These are phyloP conservation scores for Carex myosuroides DNA, from an alignment of 176 grass and related monocot genomes.

Conservation along the genomic window DNA sequence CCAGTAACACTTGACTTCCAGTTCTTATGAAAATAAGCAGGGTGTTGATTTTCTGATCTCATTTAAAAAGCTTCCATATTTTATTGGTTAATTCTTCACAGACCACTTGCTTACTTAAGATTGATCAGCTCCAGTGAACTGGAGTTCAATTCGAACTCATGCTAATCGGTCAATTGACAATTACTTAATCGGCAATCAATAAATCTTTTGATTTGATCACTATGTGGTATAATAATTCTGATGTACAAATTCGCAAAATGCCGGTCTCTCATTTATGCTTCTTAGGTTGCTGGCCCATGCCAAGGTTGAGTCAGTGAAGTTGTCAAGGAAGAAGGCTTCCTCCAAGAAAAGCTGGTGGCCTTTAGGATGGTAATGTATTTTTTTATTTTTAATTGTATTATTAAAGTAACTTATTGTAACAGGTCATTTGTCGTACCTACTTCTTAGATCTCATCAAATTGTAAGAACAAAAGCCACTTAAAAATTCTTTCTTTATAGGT, in stretches of 20 bases:
- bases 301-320: slow-evolving; percentile 95
- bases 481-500: neutral
- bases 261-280: neutral
- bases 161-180: neutral
- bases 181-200: neutral
- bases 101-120: neutral
- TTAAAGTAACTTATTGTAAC: neutral
- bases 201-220: neutral
- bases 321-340: slow-evolving; percentile 52
- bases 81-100: neutral
- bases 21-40: neutral
- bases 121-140: neutral
- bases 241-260: neutral
- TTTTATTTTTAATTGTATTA: neutral
- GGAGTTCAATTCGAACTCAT: neutral
- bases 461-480: neutral
- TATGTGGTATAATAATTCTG: neutral
- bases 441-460: neutral
- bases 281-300: slow-evolving; percentile 91
- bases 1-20: neutral
- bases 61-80: neutral
- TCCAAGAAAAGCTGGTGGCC: slow-evolving; percentile 88
- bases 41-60: neutral
- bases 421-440: neutral
- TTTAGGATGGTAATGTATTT: slow-evolving; percentile 55